phyloP scores from a whole-genome alignment of 108 stramenopile species.

The Skeletonema costatum region DNA sequence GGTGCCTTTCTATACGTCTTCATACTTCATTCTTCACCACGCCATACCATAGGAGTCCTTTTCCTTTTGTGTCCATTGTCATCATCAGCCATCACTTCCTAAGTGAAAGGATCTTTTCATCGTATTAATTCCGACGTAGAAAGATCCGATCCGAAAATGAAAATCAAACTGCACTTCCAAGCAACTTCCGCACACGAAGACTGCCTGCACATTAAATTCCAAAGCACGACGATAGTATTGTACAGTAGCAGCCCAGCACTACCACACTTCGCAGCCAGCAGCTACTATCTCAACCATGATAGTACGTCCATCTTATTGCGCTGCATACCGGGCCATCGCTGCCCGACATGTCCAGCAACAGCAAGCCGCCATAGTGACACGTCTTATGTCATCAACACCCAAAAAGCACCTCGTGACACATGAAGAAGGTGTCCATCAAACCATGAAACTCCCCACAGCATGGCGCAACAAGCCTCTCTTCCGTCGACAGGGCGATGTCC shows the following conservation, averaged over 20 bases:
- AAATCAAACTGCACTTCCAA: not conserved
- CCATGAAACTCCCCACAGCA: conserved; percentile 75
- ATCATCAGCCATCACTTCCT: no score
- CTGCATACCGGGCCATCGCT: conserved; percentile 25
- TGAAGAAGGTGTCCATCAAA: conserved; percentile 84
- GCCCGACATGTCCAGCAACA: conserved; percentile 4
- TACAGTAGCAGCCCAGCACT: not conserved
- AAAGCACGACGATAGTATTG: no score
- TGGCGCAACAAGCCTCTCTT: conserved; percentile 95
- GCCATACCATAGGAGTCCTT: no score
- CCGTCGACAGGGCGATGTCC: conserved; percentile 91
- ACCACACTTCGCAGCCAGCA: not conserved
- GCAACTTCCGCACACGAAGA: not conserved
- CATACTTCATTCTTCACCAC: no score
- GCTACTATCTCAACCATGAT: not conserved
- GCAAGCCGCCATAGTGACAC: conserved; percentile 4
- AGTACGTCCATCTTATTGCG: conserved; percentile 19
- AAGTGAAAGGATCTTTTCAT: no score
- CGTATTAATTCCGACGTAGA: not conserved
- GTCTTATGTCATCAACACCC: conserved; percentile 27
- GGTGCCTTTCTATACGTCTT: no score
- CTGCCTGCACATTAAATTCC: no score
- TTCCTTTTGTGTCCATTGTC: no score
- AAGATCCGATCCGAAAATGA: not conserved
- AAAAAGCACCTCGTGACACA: conserved; percentile 50